These are phyloP conservation scores for Chaetomidium leptoderma DNA, from an alignment of 495 filamentous ascomycete species.

Conservation along the genomic window DNA sequence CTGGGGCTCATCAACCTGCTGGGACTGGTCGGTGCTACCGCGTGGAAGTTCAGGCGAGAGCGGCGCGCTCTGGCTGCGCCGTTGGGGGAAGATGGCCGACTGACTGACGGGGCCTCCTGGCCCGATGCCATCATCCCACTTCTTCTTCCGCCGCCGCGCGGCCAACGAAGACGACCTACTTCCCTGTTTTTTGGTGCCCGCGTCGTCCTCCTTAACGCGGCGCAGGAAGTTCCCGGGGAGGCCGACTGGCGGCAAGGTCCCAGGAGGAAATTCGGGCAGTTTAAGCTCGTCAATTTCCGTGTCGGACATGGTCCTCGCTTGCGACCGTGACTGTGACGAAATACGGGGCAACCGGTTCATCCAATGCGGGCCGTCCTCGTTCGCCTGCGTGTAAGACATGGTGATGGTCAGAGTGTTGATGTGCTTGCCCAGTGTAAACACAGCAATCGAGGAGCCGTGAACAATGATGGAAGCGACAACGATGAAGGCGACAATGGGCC, in stretches of 20 bases:
- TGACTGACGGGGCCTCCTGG: constrained; percentile 86
- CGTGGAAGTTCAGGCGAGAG: constrained; percentile 20
- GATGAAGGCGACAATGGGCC: constrained; percentile 93
- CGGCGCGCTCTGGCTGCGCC: constrained; percentile 43
- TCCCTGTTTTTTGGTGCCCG: constrained; percentile 44
- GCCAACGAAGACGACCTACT: constrained; percentile 60
- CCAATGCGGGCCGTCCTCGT: constrained; percentile 88
- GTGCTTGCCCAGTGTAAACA: constrained; percentile 95
- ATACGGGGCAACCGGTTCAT: constrained; percentile 92
- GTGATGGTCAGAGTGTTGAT: constrained; percentile 96
- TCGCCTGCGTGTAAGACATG: constrained; percentile 87
- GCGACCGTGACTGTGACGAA: constrained; percentile 77
- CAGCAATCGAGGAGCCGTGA: constrained; percentile 95
- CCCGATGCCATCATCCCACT: constrained; percentile 65
- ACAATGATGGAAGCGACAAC: constrained; percentile 93
- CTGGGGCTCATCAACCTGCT: constrained; percentile 23
- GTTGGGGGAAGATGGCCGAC: constrained; percentile 79
- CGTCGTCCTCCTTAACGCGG: constrained; percentile 74
- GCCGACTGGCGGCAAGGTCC: constrained; percentile 70
- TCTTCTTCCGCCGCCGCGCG: constrained; percentile 59
- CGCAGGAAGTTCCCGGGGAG: constrained; percentile 78
- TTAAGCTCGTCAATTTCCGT: constrained; percentile 52
- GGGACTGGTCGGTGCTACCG: constrained; percentile 17
- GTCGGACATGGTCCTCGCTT: constrained; percentile 66
- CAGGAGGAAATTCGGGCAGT: constrained; percentile 64